Base-by-base conservation (phyloP, 1,284 basidiomycete species). In the Tilletia setariae region DNA sequence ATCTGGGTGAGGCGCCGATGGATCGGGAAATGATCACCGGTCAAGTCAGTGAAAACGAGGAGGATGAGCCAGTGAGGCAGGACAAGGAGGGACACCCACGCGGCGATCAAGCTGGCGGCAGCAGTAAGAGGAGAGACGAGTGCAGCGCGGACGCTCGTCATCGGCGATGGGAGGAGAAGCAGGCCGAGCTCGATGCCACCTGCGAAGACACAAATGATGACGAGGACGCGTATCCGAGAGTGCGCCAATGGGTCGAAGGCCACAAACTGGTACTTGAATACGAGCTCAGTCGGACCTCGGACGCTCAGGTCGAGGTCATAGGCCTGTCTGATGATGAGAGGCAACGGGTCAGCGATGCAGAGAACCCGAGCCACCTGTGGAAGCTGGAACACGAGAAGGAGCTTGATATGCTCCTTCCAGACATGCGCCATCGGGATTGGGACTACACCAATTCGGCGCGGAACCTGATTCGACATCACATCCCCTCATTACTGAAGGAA, bases 241-340 rank as follows among this genome's bases (percentile, higher is more conserved):
- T 74, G 8, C 70, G 72, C 25, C 70, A 78, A 43, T 82, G 80
- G 80, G 70, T 80, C 19, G 80, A 82, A 65, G 81, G 81, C 2
- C 65, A 74, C 67, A 72, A 78, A 11, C 70, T 82, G 4, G 72
- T 82, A 21, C 67, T 81, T 46, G 79, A 82, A 65, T 74, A 79
- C 67, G 76, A 76, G 66, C 65, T 76, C 65, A 63, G 56, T 42
- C 68, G 71, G 35, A 70, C 68, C 16, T 73, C 72, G 49, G 81
- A 82, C 42, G 69, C 76, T 16, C 68, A 73, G 30, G 76, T 79
- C 1, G 68, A 76, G 42, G 75, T 80, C 15, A 76, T 82, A 30
- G 70, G 72, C 23, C 64, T 82, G 35, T 66, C 71, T 3, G 70
- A 74, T n/a, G 70, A 72, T 3, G 79, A 80, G 47, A 28, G 56